A percentile compares a stretch with the other conserved stretches of the same genome.
phyloP scores from a whole-genome alignment of 2,329 filamentous ascomycete species.

The Ophiostoma himal-ulmi region DNA sequence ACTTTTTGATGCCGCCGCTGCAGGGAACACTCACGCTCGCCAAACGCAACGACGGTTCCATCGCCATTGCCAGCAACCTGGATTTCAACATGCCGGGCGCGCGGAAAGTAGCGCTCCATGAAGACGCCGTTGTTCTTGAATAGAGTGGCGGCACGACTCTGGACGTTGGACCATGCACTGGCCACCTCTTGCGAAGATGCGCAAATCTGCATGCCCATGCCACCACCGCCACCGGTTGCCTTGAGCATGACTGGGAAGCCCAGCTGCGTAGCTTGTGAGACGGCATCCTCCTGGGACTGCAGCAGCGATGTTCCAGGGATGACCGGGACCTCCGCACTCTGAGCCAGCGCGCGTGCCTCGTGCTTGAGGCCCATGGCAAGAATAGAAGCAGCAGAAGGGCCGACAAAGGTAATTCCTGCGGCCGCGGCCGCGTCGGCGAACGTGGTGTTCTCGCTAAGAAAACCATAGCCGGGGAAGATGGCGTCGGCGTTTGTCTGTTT shows the following conservation, averaged over 20 bases:
- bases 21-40: slow-evolving; percentile 58
- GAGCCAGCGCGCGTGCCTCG: slow-evolving; percentile 44
- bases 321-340: slow-evolving; percentile 39
- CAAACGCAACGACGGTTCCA: slow-evolving; percentile 50
- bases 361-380: slow-evolving; percentile 55
- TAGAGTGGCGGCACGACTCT: slow-evolving; percentile 46
- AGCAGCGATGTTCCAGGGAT: slow-evolving; percentile 35
- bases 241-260: slow-evolving; percentile 70
- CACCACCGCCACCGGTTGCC: slow-evolving; percentile 72
- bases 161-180: slow-evolving; percentile 42
- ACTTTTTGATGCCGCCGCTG: slow-evolving; percentile 60
- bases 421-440: slow-evolving; percentile 50
- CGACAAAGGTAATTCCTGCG: slow-evolving; percentile 53
- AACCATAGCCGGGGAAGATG: slow-evolving; percentile 61
- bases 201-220: slow-evolving; percentile 77
- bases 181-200: slow-evolving; percentile 43
- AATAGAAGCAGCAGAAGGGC: slow-evolving; percentile 49
- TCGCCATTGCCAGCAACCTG: slow-evolving; percentile 56
- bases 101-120: slow-evolving; percentile 53
- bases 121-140: slow-evolving; percentile 54
- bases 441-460: slow-evolving; percentile 55
- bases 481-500: slow-evolving; percentile 45
- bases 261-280: slow-evolving; percentile 32
- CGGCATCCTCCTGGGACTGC: slow-evolving; percentile 4
- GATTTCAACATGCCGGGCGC: slow-evolving; percentile 57